phyloP scores from a whole-genome alignment of 164 flowering plant species.

The Berberis thunbergii region DNA sequence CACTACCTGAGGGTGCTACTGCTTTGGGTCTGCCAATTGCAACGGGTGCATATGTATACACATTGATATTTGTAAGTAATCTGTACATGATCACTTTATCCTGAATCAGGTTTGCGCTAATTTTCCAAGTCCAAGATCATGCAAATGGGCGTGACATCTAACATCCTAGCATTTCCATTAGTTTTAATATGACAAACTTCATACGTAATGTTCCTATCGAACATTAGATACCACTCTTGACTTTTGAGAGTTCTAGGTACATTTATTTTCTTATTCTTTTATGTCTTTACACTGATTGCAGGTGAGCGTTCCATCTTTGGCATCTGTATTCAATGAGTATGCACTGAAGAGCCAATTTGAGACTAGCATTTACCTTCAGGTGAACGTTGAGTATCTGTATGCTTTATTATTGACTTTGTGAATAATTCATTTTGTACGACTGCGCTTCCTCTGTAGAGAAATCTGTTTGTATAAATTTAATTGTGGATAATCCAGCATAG shows the following conservation, averaged over 20 bases:
- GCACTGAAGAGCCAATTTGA: conserved; percentile 98
- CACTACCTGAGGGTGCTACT: conserved; percentile 74
- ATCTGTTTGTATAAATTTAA: too few relatives aligned
- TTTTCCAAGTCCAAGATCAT: too few relatives aligned
- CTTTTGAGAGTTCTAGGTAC: too few relatives aligned
- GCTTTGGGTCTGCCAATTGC: conserved; percentile 83
- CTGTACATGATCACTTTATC: background rate
- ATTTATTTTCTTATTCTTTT: background rate
- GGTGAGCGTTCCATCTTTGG: conserved; percentile 98
- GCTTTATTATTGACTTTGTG: background rate
- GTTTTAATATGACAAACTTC: too few relatives aligned
- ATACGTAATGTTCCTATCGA: too few relatives aligned
- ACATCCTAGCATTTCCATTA: too few relatives aligned
- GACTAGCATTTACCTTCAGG: conserved; percentile 99
- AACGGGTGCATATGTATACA: conserved; percentile 79
- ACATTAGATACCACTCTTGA: too few relatives aligned
- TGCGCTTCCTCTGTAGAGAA: too few relatives aligned
- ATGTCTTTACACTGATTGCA: conserved; percentile 16
- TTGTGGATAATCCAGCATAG: too few relatives aligned
- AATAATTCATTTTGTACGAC: too few relatives aligned
- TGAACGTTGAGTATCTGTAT: conserved; percentile 15
- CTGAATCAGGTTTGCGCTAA: too few relatives aligned
- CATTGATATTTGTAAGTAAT: conserved; percentile 81
- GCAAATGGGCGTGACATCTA: too few relatives aligned
- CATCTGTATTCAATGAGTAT: conserved; percentile 97